A percentile compares a stretch with the other conserved stretches of the same genome.
phyloP scores from a whole-genome alignment of 768 basidiomycete species.

The Gloeophyllum trabeum region DNA sequence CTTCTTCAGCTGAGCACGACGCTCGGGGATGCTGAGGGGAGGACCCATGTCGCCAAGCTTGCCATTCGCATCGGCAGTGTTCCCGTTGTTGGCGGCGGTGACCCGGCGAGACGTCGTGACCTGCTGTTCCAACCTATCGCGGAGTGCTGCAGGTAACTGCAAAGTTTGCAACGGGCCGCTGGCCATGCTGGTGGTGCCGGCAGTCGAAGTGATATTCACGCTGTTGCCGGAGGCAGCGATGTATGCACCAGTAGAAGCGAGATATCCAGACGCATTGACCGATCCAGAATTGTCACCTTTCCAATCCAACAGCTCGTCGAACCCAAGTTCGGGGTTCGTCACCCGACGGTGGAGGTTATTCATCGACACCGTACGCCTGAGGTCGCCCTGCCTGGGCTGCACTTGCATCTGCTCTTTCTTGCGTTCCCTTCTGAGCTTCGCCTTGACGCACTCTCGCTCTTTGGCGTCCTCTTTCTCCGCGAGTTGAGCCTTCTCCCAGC shows the following conservation, averaged over 20 bases:
- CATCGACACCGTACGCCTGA: conserved; percentile 69
- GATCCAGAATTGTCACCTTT: conserved; percentile 34
- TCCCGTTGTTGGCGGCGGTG: conserved; percentile 18
- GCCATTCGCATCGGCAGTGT: conserved; percentile 15
- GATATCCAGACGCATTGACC: conserved; percentile 59
- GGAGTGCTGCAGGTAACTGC: conserved; percentile 41
- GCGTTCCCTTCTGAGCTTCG: conserved; percentile 24
- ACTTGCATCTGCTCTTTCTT: conserved; percentile 20
- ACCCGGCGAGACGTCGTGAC: conserved; percentile 56
- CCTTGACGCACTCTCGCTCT: conserved; percentile 28
- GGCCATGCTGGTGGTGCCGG: conserved; percentile 71
- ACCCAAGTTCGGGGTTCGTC: conserved; percentile 23
- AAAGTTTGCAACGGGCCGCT: conserved; percentile 31
- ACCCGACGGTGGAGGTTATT: conserved; percentile 57
- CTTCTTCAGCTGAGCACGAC: conserved; percentile 46
- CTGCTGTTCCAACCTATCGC: conserved; percentile 48
- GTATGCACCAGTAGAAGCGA: conserved; percentile 50
- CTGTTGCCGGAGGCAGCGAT: conserved; percentile 94
- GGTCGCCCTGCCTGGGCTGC: conserved; percentile 36
- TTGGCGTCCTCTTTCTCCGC: conserved; percentile 24
- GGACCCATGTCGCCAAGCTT: conserved; percentile 50
- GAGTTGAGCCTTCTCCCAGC: conserved; percentile 42
- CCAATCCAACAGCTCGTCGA: conserved; percentile 26
- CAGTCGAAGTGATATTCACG: conserved; percentile 83
- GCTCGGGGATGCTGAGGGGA: conserved; percentile 45